Evolutionary conservation across 2,329 filamentous ascomycete species (phyloP), one percentile per base, ranked within the genome.

Genomic region (Aspergillus pseudoglaucus): DNA sequence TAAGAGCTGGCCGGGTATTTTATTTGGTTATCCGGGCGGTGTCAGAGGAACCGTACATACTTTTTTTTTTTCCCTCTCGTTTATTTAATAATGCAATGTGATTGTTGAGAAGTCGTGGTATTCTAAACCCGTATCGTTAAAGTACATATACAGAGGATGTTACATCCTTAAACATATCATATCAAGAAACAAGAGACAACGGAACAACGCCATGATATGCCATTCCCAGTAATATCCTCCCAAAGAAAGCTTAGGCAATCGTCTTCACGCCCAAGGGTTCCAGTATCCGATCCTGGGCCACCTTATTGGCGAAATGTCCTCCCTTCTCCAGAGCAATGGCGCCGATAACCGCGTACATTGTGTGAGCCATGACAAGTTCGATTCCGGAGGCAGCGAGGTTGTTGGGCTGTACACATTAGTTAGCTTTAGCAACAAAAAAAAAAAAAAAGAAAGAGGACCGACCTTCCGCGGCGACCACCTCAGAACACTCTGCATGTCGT

Each of bases 391-490:
- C 72, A 45, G 78, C 67, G 46, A 95, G 76, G 58, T 90, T 84
- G 52, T 84, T 74, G 18, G 83, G 79, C 79, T 84, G 35, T 43
- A 22, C 9, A 33, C 18, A 32, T 32, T 27, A 41, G 41, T 47
- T 45, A 49, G 47, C 30, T 27, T 14, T 27, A 46, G 40, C 23
- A 43, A 45, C 51, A 46, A 14, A 46, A 42, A n/a, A 22, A 18
- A 9, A 6, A 15, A 4, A 35, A 17, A 4, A 14, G 9, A 15
- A 30, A 37, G 0, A 46, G 66, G 8, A 25, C 1, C 8, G 39
- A 95, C 90, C 74, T 85, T 78, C 72, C 80, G 82, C 23, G 93
- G 93, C 68, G 87, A 88, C 93, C 93, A 97, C 71, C 93, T 78
- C 56, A 95, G 73, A 20, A 96, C 88, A 35, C 81, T 78, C 49